phyloP scores from a whole-genome alignment of 164 flowering plant genomes.

The Dillenia suffruticosa region DNA sequence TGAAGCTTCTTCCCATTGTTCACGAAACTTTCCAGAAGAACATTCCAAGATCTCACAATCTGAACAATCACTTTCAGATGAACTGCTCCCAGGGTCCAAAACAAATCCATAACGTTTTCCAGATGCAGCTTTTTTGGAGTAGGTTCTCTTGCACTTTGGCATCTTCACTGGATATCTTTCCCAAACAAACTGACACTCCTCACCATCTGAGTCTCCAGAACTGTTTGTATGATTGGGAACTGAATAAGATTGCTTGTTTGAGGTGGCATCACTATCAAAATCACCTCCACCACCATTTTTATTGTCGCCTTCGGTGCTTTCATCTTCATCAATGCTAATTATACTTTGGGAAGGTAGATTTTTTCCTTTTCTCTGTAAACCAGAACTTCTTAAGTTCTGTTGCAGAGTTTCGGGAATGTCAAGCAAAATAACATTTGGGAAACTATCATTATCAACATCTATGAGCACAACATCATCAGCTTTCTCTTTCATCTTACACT shows the following conservation, averaged over 20 bases:
- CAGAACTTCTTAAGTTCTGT: slow-evolving; percentile 18
- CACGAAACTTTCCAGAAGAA: slow-evolving; percentile 46
- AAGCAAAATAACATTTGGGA: slow-evolving; percentile 32
- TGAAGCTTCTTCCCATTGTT: slow-evolving; percentile 72
- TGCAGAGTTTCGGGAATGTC: slow-evolving; percentile 49
- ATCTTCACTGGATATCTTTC: slow-evolving; percentile 30
- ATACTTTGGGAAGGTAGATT: slow-evolving; percentile 17
- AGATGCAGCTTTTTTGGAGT: slow-evolving; percentile 22
- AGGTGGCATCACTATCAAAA: slow-evolving; percentile 32
- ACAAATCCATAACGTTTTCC: slow-evolving; percentile 38
- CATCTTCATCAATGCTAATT: slow-evolving; percentile 68
- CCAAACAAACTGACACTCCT: slow-evolving; percentile 24
- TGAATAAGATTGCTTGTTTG: slow-evolving; percentile 23
- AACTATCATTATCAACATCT: slow-evolving; percentile 51
- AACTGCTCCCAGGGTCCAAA: slow-evolving; percentile 30
- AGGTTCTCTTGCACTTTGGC: slow-evolving; percentile 38
- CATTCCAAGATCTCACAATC: slow-evolving; percentile 77
- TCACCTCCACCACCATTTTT: slow-evolving; percentile 20
- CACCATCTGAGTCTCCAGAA: slow-evolving; percentile 20
- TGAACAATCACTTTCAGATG: slow-evolving; percentile 53
- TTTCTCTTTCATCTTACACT: slow-evolving; percentile 25
- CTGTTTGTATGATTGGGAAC: slow-evolving; percentile 9
- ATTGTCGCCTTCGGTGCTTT: slow-evolving; percentile 16
- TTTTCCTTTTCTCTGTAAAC: slow-evolving; percentile 8
- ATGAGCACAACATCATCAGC: slow-evolving; percentile 40